Conservation (phyloP, 345 rosid genomes). For the Sonneratia caseolaris region DNA sequence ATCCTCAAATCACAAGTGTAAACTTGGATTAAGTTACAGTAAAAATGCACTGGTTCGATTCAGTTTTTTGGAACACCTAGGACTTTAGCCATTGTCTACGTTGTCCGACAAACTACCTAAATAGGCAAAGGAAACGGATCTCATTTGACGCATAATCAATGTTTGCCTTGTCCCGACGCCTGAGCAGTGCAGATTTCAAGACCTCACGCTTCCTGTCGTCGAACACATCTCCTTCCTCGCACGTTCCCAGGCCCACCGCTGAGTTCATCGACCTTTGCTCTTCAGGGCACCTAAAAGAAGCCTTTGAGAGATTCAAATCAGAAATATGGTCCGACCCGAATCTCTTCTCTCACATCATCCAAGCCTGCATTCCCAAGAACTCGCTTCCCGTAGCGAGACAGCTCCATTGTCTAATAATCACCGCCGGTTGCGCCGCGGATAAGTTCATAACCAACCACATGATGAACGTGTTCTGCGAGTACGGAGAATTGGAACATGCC, state of each 20-base stretch:
- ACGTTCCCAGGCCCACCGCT: slow-evolving; percentile 4
- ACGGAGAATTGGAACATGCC: slow-evolving; percentile 37
- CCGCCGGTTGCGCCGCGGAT: slow-evolving; percentile 54
- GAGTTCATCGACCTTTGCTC: slow-evolving; percentile 41
- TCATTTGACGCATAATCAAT: not conserved
- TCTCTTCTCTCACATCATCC: slow-evolving; percentile 37
- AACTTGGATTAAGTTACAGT: no score
- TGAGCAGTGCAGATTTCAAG: not conserved
- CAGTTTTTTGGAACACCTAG: no score
- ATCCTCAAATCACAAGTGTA: no score
- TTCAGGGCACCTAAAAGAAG: slow-evolving; percentile 45
- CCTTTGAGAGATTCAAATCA: slow-evolving; percentile 32
- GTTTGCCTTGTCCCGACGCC: not conserved
- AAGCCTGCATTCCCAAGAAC: slow-evolving; percentile 43
- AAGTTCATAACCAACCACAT: slow-evolving; percentile 65
- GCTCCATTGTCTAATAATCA: slow-evolving; percentile 54
- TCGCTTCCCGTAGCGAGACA: slow-evolving; percentile 41
- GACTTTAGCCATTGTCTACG: no score
- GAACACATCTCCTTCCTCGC: slow-evolving; percentile 6
- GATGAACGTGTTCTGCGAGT: slow-evolving; percentile 61
- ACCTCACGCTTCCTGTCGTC: slow-evolving; percentile 19
- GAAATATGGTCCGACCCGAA: slow-evolving; percentile 51
- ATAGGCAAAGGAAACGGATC: not conserved
- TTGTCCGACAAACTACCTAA: not conserved
- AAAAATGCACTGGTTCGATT: no score